These are phyloP conservation scores for Potentilla sterilis DNA, from an alignment of 306 rosid species.

Conservation along the genomic window DNA sequence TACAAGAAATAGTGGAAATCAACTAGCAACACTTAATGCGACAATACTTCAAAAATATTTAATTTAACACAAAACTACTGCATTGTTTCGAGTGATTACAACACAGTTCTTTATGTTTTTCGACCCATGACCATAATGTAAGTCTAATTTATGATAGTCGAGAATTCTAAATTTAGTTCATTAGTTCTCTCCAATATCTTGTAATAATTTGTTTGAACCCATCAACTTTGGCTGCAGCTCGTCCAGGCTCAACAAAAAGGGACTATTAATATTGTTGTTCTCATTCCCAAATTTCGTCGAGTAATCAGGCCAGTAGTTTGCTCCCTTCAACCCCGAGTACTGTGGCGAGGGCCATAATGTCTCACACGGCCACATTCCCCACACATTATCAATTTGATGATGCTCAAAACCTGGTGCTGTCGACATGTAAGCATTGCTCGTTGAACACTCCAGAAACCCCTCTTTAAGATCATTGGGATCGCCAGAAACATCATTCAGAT, in stretches of 20 bases:
- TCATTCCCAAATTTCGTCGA: not conserved
- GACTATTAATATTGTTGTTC: not conserved
- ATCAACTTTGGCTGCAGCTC: not conserved
- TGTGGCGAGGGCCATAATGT: not conserved
- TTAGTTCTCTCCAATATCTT: slow-evolving; percentile 2
- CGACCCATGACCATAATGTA: too few relatives aligned
- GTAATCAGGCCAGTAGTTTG: not conserved
- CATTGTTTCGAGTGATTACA: too few relatives aligned
- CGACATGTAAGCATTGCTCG: not conserved
- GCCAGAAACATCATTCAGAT: not conserved
- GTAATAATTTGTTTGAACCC: not conserved
- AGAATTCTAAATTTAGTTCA: not conserved
- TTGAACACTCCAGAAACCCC: not conserved
- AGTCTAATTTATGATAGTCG: too few relatives aligned
- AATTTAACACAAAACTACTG: too few relatives aligned
- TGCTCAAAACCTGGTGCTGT: not conserved
- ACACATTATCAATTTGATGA: not conserved
- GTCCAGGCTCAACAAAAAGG: not conserved
- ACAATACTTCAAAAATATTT: too few relatives aligned
- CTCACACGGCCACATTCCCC: not conserved
- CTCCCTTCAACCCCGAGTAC: not conserved
- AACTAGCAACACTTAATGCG: too few relatives aligned
- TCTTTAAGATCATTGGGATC: not conserved
- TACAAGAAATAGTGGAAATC: too few relatives aligned
- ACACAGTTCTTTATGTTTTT: too few relatives aligned